phyloP scores from a whole-genome alignment of 345 rosid genomes.

The Bruguiera gymnorhiza region DNA sequence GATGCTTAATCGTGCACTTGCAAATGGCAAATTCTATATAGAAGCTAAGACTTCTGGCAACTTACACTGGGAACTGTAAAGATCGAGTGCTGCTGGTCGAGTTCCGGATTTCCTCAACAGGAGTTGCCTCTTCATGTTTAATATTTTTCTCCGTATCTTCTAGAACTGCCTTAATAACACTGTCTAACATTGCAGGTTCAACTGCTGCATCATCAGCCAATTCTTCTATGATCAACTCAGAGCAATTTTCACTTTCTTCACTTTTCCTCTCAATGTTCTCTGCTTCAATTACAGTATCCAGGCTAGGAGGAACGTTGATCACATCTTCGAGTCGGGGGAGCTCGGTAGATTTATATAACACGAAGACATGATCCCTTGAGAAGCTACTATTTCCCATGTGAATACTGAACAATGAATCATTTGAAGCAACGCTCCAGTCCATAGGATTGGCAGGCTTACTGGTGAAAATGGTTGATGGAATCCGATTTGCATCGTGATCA shows the following conservation, averaged over 20 bases:
- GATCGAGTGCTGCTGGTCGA: slow-evolving; percentile 50
- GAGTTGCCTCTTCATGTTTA: slow-evolving; percentile 14
- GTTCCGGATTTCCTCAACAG: slow-evolving; percentile 15
- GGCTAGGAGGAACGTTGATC: slow-evolving; percentile 13
- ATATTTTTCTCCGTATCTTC: slow-evolving; percentile 8
- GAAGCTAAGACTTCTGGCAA: background rate
- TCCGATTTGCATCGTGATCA: slow-evolving; percentile 66
- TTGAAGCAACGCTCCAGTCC: slow-evolving; percentile 91
- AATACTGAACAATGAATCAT: slow-evolving; percentile 84
- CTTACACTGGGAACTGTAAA: slow-evolving; percentile 77
- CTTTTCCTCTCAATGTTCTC: slow-evolving; percentile 18
- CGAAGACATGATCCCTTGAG: slow-evolving; percentile 50
- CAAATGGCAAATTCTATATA: background rate
- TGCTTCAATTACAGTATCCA: slow-evolving; percentile 32
- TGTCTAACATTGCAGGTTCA: background rate
- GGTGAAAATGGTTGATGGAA: slow-evolving; percentile 62
- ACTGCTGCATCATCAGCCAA: background rate
- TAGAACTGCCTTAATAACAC: background rate
- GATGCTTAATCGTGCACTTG: background rate
- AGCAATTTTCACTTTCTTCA: background rate
- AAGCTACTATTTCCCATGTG: slow-evolving; percentile 53
- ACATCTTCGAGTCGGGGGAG: slow-evolving; percentile 51
- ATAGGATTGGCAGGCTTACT: slow-evolving; percentile 34
- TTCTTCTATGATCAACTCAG: background rate
- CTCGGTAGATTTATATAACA: slow-evolving; percentile 53